A percentile compares a stretch with the other conserved stretches of the same genome.
These are phyloP conservation scores for Candida neerlandica DNA, from an alignment of 1,139 yeast genomes.

Conservation along the genomic window DNA sequence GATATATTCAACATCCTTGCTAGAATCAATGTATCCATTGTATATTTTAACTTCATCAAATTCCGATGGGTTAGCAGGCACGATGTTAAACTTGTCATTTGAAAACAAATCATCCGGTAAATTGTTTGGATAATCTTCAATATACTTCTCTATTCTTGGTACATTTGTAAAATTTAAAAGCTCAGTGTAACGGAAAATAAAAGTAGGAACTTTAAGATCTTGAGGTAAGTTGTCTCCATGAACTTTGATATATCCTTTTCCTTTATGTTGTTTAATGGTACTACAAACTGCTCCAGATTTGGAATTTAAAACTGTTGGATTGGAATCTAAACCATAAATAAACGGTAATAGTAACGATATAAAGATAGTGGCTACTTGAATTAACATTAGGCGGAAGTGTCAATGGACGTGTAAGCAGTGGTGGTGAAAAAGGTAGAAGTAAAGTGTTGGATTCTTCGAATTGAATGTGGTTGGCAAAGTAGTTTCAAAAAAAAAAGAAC, in stretches of 20 bases:
- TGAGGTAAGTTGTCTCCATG: slow-evolving; percentile 1
- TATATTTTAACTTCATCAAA: slow-evolving; percentile 12
- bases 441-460: not conserved
- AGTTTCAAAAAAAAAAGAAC: no score
- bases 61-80: slow-evolving; percentile 7
- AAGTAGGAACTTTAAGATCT: slow-evolving; percentile 21
- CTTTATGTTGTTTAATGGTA: slow-evolving; percentile 9
- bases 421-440: not conserved
- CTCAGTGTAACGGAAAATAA: slow-evolving; percentile 29
- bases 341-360: not conserved
- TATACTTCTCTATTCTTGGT: slow-evolving; percentile 23
- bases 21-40: slow-evolving; percentile 14
- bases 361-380: not conserved
- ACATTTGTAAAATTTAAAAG: slow-evolving; percentile 25
- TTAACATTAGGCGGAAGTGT: not conserved
- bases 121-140: slow-evolving; percentile 13
- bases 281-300: slow-evolving; percentile 14
- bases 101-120: slow-evolving; percentile 9
- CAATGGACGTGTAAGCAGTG: not conserved
- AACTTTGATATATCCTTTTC: slow-evolving; percentile 11
- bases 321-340: slow-evolving; percentile 2
- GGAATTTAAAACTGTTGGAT: slow-evolving; percentile 12
- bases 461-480: no score
- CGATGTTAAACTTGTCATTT: slow-evolving; percentile 12
- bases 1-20: slow-evolving; percentile 13